Base-by-base conservation (phyloP, 1,284 basidiomycete genomes). In the Gomphus sp. region DNA sequence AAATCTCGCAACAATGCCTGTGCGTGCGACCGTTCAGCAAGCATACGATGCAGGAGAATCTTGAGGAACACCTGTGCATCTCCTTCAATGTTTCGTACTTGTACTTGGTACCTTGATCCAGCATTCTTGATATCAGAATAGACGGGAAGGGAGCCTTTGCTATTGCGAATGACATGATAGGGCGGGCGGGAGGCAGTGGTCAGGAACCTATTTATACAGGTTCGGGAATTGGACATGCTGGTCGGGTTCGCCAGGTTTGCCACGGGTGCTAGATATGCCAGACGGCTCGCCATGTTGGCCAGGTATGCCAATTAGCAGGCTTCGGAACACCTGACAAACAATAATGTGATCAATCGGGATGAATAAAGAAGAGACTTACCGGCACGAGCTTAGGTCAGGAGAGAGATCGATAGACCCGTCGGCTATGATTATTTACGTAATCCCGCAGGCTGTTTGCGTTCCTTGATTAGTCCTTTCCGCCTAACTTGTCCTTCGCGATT, bases 111-210 rank as follows among this genome's bases (percentile, higher is more conserved):
- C 60, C 79, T 78, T 6, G 81, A 78, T 60, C 82, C 78, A 36
- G 71, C 79, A 68, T 85, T 87, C 64, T 84, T 81, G 56, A 86
- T 69, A 69, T 89, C 85, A 44, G 84, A 80, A 69, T 87, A 89
- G 25, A 89, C 84, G 53, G 87, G 87, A 33, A 89, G 76, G 53
- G 79, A 78, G 41, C 84, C 84, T 56, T 75, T 75, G 45, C 78
- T 69, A 70, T 85, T 89, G 62, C 87, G 79, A 34, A 78, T 76
- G 55, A 89, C 74, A 60, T 78, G 80, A 70, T 87, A 89, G 44
- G 79, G 71, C 54, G 45, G 56, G 33, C 52, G 6, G 9, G n/a
- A 12, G 31, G 50, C 31, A 4, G 50, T 52, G 36, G 3, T 22
- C 34, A 22, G 16, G 16, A 39, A n/a, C 18, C 50, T 31, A 12